A percentile compares a stretch with the other conserved stretches of the same genome.
phyloP scores from a whole-genome alignment of 352 stramenopile species.

The Phytophthora pini region DNA sequence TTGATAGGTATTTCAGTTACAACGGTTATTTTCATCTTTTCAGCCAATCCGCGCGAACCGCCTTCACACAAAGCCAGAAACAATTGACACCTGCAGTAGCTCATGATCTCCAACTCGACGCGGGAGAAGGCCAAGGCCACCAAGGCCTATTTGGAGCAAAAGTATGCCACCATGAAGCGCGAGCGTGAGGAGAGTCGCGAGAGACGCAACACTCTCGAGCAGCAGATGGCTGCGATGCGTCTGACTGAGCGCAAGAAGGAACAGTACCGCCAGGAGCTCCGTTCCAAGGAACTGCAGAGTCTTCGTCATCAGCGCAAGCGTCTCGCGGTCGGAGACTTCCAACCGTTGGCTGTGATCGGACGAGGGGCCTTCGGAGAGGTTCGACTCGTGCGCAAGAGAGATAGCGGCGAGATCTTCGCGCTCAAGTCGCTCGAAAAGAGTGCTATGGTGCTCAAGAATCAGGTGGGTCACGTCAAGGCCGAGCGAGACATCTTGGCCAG shows the following conservation, averaged over 20 bases:
- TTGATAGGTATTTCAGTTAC: background rate
- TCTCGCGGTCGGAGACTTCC: conserved; percentile 94
- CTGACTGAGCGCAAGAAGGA: conserved; percentile 82
- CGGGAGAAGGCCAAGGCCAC: conserved; percentile 88
- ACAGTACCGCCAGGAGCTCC: conserved; percentile 82
- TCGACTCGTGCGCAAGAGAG: conserved; percentile 82
- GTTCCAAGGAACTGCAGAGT: conserved; percentile 77
- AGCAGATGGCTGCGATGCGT: conserved; percentile 84
- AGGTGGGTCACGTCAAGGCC: conserved; percentile 96
- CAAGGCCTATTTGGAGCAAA: conserved; percentile 90
- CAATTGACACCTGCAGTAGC: background rate
- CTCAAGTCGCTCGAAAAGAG: conserved; percentile 94
- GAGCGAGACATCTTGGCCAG: conserved; percentile 96
- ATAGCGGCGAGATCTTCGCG: conserved; percentile 89
- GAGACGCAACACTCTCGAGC: conserved; percentile 78
- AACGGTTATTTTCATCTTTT: background rate
- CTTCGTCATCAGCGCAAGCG: conserved; percentile 86
- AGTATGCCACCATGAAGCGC: conserved; percentile 90
- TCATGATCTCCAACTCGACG: conserved; percentile 86
- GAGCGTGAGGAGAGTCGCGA: conserved; percentile 84
- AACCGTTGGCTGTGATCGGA: conserved; percentile 97
- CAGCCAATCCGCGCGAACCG: conserved; percentile 1
- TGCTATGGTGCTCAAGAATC: conserved; percentile 92
- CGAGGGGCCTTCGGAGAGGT: conserved; percentile 99
- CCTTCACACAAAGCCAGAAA: background rate